Base-by-base conservation (phyloP, 352 stramenopile species). In the Thraustochytrium striatum region DNA sequence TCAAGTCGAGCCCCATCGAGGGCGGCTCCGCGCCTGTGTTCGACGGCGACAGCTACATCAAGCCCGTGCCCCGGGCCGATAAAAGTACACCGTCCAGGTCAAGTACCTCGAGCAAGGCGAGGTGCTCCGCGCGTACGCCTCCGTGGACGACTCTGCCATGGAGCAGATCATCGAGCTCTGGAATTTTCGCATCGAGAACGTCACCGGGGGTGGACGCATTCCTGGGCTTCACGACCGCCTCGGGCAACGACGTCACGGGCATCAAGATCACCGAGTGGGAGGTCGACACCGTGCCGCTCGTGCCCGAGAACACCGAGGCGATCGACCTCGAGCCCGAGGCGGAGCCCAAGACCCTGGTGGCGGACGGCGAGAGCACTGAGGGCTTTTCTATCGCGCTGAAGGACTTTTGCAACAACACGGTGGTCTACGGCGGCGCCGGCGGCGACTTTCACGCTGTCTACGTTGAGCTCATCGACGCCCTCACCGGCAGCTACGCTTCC, bases 41-140 rank as follows among this genome's bases (percentile, higher is more conserved):
- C n/a, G n/a, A n/a, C n/a, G n/a, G n/a, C n/a, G 0, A 70, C 59
- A 19, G 52, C 59, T 50, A 53, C 38, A 35, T 65, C 8, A 16
- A 47, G 5, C 5, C 39, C 39, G 13, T 13, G 2, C 5, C 30
- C 33, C 19, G 43, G 58, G 39, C 11, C 25, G 33, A 69, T n/a
- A n/a, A n/a, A n/a, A n/a, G 8, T 75, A 62, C 44, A 75, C 65
- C 38, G 36, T 68, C 43, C 39, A 30, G 3, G 13, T 75, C 28
- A 21, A 43, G 33, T 75, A 75, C 50, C 43, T 75, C 50, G 43
- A 58, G 30, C 65, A 75, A 25, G 33, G 25, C 52, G 11, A 72
- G 32, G 28, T 33, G 39, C 3, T 75, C 28, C 3, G 39, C 1
- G 9, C 65, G 9, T 75, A 58, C 65, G 32, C 41, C 13, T 30